Evolutionary conservation across 495 filamentous ascomycete species (phyloP).

Genomic region (Neurospora cerealis): DNA sequence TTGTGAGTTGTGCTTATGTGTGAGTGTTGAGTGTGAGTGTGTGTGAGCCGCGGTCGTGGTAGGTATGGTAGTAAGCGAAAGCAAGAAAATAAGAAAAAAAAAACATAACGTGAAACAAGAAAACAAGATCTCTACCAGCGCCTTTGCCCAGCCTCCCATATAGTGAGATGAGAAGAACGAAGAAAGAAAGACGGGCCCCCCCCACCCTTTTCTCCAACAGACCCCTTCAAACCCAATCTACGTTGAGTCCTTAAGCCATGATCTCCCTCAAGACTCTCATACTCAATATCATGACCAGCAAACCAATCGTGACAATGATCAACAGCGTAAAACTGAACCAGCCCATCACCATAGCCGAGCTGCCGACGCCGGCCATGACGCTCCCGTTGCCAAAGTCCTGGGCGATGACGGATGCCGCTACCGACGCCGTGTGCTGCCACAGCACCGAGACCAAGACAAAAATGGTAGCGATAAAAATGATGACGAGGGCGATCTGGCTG

Average conservation of each 20-base stretch:
- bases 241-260: conserved; percentile 21
- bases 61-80: neutral
- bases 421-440: conserved; percentile 86
- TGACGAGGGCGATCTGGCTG: conserved; percentile 62
- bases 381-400: conserved; percentile 94
- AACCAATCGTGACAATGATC: conserved; percentile 86
- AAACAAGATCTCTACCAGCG: neutral
- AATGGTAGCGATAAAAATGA: conserved; percentile 70
- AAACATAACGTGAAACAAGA: neutral
- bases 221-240: neutral
- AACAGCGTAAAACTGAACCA: conserved; percentile 93
- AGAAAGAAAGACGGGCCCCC: neutral
- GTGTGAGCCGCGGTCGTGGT: neutral
- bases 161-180: neutral
- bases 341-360: conserved; percentile 87
- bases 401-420: conserved; percentile 84
- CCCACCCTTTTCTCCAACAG: neutral
- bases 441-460: conserved; percentile 68
- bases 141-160: neutral
- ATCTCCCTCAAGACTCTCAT: conserved; percentile 55
- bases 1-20: neutral
- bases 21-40: neutral
- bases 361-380: conserved; percentile 79
- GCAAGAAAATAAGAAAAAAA: neutral
- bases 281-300: conserved; percentile 93